phyloP scores from a whole-genome alignment of 352 stramenopile species.

The Globisporangium spiculum region DNA sequence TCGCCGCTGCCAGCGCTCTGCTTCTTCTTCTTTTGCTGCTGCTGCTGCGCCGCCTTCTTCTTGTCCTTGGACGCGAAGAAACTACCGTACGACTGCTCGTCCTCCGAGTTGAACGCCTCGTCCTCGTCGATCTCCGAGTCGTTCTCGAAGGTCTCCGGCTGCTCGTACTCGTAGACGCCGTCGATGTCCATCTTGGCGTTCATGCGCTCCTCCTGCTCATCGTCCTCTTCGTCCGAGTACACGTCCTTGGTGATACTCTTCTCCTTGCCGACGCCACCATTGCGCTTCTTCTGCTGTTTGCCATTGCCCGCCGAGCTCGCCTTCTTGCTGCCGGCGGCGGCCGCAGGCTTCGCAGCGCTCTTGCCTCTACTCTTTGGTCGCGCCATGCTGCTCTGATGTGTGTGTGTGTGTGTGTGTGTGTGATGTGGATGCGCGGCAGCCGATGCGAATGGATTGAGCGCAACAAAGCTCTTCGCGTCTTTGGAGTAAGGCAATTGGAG shows the following conservation, averaged over 20 bases:
- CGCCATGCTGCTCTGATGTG: slow-evolving; percentile 17
- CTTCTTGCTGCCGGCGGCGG: slow-evolving; percentile 24
- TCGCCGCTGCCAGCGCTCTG: slow-evolving; percentile 20
- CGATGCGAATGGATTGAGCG: slow-evolving; percentile 5
- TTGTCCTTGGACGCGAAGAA: slow-evolving; percentile 63
- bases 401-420: background rate
- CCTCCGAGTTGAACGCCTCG: slow-evolving; percentile 93
- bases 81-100: slow-evolving; percentile 85
- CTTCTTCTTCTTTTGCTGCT: slow-evolving; percentile 18
- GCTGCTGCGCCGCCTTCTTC: slow-evolving; percentile 19
- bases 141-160: slow-evolving; percentile 70
- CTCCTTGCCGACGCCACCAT: slow-evolving; percentile 17
- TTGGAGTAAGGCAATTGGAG: background rate
- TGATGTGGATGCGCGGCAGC: background rate
- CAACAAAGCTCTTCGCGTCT: background rate
- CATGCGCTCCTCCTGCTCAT: slow-evolving; percentile 60
- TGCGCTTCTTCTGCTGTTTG: slow-evolving; percentile 16
- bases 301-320: slow-evolving; percentile 14
- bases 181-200: slow-evolving; percentile 74
- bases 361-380: slow-evolving; percentile 25
- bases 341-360: slow-evolving; percentile 5
- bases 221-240: slow-evolving; percentile 78
- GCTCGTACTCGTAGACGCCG: slow-evolving; percentile 81
- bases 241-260: slow-evolving; percentile 51
- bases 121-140: slow-evolving; percentile 95